These are phyloP conservation scores for Thermochaetoides thermophila DNA, from an alignment of 495 filamentous ascomycete genomes.

Conservation along the genomic window DNA sequence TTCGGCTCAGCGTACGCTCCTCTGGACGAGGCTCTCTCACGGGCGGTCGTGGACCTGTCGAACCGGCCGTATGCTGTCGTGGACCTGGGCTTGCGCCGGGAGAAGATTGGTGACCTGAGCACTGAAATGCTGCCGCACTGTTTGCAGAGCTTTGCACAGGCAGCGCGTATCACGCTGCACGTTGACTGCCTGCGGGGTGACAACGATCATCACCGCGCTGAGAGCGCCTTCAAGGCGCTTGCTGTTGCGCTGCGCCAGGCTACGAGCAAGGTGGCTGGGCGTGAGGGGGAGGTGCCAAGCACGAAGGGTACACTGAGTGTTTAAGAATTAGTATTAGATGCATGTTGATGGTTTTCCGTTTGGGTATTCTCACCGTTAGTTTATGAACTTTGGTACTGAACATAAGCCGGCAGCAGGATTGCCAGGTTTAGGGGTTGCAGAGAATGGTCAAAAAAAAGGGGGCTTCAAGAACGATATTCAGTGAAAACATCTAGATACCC, in stretches of 20 bases:
- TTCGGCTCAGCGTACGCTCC: conserved; percentile 87
- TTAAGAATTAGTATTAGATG: no score
- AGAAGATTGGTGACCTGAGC: conserved; percentile 86
- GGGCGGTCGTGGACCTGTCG: conserved; percentile 88
- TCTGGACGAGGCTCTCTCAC: conserved; percentile 86
- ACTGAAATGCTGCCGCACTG: conserved; percentile 97
- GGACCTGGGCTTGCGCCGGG: conserved; percentile 63
- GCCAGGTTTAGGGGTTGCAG: not conserved
- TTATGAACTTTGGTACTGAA: no score
- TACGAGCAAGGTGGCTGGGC: conserved; percentile 54
- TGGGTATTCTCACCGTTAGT: no score
- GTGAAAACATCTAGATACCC: no score
- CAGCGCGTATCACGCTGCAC: conserved; percentile 81
- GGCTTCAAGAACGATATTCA: no score
- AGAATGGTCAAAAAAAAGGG: no score
- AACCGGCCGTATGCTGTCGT: conserved; percentile 77
- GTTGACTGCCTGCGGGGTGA: conserved; percentile 75
- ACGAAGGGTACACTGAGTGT: conserved; percentile 72
- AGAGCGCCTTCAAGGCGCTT: conserved; percentile 94
- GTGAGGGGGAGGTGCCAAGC: conserved; percentile 82
- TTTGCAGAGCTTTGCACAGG: conserved; percentile 82
- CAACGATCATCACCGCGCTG: conserved; percentile 93
- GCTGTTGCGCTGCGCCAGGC: conserved; percentile 71
- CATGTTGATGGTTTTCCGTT: no score
- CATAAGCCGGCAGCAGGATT: no score